Evolutionary conservation across 2,329 filamentous ascomycete species (phyloP).

Genomic region (Teratosphaeria gauchensis): DNA sequence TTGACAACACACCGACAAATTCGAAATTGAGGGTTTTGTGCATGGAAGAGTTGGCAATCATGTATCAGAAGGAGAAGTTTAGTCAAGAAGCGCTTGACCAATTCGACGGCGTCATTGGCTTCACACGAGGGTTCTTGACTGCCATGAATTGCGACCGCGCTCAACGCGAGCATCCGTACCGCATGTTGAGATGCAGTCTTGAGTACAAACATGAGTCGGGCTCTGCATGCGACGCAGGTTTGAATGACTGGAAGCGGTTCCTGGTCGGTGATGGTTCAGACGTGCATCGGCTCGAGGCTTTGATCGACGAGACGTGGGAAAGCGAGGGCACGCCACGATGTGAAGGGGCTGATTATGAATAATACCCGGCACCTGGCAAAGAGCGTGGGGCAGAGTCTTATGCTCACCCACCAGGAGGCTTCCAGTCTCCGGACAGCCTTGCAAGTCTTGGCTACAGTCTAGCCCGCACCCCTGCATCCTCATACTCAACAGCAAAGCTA

Average conservation of each 20-base stretch:
- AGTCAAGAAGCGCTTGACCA: not conserved
- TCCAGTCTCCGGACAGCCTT: too few relatives aligned
- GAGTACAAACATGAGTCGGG: not conserved
- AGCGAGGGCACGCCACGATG: too few relatives aligned
- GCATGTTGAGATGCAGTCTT: too few relatives aligned
- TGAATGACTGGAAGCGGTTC: not conserved
- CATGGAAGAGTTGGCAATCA: not conserved
- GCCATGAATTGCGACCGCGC: not conserved
- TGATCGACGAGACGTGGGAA: not conserved
- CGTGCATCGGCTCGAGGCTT: not conserved
- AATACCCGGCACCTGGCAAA: too few relatives aligned
- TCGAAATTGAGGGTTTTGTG: not conserved
- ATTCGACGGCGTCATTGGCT: not conserved
- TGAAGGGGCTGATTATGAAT: too few relatives aligned
- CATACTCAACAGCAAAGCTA: conserved; percentile 10
- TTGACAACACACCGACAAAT: not conserved
- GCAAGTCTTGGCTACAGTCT: not conserved
- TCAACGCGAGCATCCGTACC: not conserved
- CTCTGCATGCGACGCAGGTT: not conserved
- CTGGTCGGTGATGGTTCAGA: not conserved
- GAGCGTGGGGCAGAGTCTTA: too few relatives aligned
- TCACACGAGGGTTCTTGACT: not conserved
- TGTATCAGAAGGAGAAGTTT: not conserved
- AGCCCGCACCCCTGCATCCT: not conserved
- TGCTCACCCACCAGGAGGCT: too few relatives aligned